Base-by-base conservation (phyloP, 495 filamentous ascomycete genomes). In the Trichoderma parareesei region DNA sequence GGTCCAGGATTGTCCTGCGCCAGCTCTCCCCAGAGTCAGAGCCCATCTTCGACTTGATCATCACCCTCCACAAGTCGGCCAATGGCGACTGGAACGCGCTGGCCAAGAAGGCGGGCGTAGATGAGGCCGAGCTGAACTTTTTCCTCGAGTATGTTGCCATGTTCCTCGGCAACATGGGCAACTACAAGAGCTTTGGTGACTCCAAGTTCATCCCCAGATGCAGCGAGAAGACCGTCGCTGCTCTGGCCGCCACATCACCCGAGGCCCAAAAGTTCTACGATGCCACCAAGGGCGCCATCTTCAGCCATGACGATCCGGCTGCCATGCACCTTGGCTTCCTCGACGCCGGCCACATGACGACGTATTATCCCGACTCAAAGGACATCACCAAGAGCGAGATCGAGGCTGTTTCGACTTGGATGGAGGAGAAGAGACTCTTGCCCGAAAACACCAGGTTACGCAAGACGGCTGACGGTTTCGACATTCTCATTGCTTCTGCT, bases 161-260 rank as follows among this genome's bases (percentile, higher is more conserved):
- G 71, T 94, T 98, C 74, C 79, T 98, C 7, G 92, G 92, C 37
- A 98, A 97, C 71, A 77, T 82, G 60, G 94, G 94, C 57, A 98
- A 98, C 75, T 98, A 96, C 79, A 97, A 97, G 77, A 89, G 89
- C 38, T 97, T 97, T 69, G 94, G 94, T 42, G 94, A 98, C 73
- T 84, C 87, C 66, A 98, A 98, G 72, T 97, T 97, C 74, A 86
- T 98, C 63, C 94, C 94, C 9, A 82, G 93, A 49, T 82, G 92
- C 65, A 74, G 83, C 13, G 78, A 85, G 60, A 82, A 85, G 18
- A 82, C 83, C 40, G 82, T 98, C 64, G 82, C 86, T 42, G 84
- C 87, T 66, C 76, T 98, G n/a, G 87, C 90, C 27, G 82, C 85
- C 20, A 76, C 77, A 16, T 87, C 86, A 0, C 76, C 82, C 8